Evolutionary conservation across 2,329 filamentous ascomycete species (phyloP), one percentile per base, ranked within the genome.

Genomic region (Mycosphaerella sp.): DNA sequence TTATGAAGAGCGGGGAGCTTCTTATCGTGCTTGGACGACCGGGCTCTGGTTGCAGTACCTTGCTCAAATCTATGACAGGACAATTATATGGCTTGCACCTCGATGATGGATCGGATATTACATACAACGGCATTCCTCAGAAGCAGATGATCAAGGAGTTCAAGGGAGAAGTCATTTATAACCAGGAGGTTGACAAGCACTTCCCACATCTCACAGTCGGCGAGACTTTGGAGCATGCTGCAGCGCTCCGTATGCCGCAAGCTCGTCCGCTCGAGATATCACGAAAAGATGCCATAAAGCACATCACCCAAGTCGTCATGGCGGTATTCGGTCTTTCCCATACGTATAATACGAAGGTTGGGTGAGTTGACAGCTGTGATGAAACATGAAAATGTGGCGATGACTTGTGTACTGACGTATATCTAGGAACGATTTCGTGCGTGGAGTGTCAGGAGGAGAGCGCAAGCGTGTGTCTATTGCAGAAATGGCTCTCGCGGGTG

Each of bases 41-140:
- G 0, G 78, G 74, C 0, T 80, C 78, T 4, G 82, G 83, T 4
- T 86, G 82, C 66, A 79, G 75, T 44, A 86, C 82, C 0, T 68
- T 85, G 0, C 70, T 86, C 7, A 85, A 84, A 68, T 74, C 80
- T 0, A 70, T 86, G 21, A 76, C 73, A 13, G 80, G 80, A 35
- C 78, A 86, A 62, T 70, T 80, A 9, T 70, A 81, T 42, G 82
- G 82, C 0, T 68, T 86, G 16, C 67, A 74, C 9, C 60, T 83
- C 2, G 78, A 76, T 18, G 62, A 75, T 0, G 51, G 70, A 1
- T 78, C 80, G 0, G 62, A 62, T 0, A 73, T 87, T 17, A 77
- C 83, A 61, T 87, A 86, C 66, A 78, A 84, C 48, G 83, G 82
- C 16, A 77, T 66, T 35, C 34, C 54, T 51, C 70, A 50, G 64